A percentile compares a stretch with the other conserved stretches of the same genome.
phyloP scores from a whole-genome alignment of 208 protist genomes.

The Crithidia brevicula region DNA sequence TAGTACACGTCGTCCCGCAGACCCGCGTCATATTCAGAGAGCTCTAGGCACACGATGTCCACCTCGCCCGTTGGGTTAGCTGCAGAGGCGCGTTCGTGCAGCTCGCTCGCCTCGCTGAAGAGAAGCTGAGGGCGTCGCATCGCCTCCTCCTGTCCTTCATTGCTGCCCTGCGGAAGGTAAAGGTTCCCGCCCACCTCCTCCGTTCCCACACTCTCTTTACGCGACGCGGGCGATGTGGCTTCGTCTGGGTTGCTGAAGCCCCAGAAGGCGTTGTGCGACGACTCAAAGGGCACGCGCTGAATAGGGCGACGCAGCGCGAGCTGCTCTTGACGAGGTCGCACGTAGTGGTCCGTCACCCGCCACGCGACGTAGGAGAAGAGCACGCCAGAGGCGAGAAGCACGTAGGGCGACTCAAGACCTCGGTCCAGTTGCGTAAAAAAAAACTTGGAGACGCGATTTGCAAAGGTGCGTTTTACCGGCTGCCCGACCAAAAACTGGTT shows the following conservation, averaged over 20 bases:
- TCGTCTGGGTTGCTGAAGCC: conserved; percentile 37
- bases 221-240: background rate
- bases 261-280: conserved; percentile 83
- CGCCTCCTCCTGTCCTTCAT: conserved; percentile 50
- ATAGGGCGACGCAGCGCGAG: conserved; percentile 44
- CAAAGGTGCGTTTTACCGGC: conserved; percentile 38
- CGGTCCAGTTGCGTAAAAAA: conserved; percentile 89
- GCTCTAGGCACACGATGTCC: conserved; percentile 79
- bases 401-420: conserved; percentile 71
- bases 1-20: conserved; percentile 82
- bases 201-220: background rate
- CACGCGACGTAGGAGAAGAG: conserved; percentile 64
- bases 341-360: conserved; percentile 61
- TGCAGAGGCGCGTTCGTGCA: conserved; percentile 36
- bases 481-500: conserved; percentile 42
- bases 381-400: conserved; percentile 55
- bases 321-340: conserved; percentile 54
- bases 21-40: conserved; percentile 77
- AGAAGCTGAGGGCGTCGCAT: conserved; percentile 78
- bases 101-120: conserved; percentile 72
- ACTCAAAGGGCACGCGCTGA: conserved; percentile 68
- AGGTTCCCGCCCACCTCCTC: conserved; percentile 29
- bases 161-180: conserved; percentile 42
- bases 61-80: conserved; percentile 38
- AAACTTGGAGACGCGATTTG: conserved; percentile 68